Conservation (phyloP, 202 grass and related monocot species). For the Eragrostis tef region DNA sequence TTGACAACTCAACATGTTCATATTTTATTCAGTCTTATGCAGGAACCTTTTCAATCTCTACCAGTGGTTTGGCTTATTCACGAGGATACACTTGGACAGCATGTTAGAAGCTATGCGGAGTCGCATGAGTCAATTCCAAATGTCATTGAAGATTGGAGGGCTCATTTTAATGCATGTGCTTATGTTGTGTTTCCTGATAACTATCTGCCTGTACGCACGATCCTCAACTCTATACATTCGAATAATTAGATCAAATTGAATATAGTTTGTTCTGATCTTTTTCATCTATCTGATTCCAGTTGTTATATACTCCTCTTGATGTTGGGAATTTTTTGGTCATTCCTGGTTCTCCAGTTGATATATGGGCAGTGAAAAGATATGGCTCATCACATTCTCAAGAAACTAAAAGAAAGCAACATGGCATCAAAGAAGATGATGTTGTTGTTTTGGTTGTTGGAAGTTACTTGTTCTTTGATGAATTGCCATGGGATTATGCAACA, state of each 20-base stretch:
- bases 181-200: slow-evolving; percentile 90
- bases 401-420: slow-evolving; percentile 61
- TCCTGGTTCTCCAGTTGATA: slow-evolving; percentile 76
- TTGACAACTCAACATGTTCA: slow-evolving; percentile 57
- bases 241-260: slow-evolving; percentile 41
- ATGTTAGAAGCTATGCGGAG: slow-evolving; percentile 57
- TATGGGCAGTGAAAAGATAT: slow-evolving; percentile 65
- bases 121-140: slow-evolving; percentile 50
- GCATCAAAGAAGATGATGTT: slow-evolving; percentile 64
- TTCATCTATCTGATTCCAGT: slow-evolving; percentile 60
- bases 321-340: slow-evolving; percentile 88
- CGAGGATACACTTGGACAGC: slow-evolving; percentile 80
- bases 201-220: slow-evolving; percentile 70
- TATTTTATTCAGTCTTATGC: slow-evolving; percentile 84
- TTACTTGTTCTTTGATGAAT: slow-evolving; percentile 80
- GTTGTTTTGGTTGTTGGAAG: slow-evolving; percentile 80
- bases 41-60: slow-evolving; percentile 82
- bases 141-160: slow-evolving; percentile 82
- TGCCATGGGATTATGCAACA: slow-evolving; percentile 76
- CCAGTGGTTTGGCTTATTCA: slow-evolving; percentile 93
- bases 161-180: slow-evolving; percentile 72
- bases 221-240: slow-evolving; percentile 32
- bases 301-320: slow-evolving; percentile 78
- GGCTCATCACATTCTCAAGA: slow-evolving; percentile 55
- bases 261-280: slow-evolving; percentile 46